Percentiles rank a stretch among this genome's conserved stretches.
phyloP scores from a whole-genome alignment of 2,329 filamentous ascomycete genomes.

The Knoxdaviesia proteae region DNA sequence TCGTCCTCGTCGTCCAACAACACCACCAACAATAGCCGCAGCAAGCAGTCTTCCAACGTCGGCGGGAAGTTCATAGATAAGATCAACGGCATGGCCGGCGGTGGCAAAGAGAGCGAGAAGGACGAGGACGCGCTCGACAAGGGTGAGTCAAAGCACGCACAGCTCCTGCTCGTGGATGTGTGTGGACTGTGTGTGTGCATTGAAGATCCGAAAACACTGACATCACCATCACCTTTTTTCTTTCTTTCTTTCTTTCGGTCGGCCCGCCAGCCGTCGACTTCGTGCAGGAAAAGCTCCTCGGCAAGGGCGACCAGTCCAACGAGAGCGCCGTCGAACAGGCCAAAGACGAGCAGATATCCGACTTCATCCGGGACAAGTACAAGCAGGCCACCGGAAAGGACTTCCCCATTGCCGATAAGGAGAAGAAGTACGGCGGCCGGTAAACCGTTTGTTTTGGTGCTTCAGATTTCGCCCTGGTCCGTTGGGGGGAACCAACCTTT shows the following conservation, averaged over 20 bases:
- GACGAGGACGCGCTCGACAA: slow-evolving; percentile 72
- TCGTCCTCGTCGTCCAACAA: not conserved
- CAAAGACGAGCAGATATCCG: slow-evolving; percentile 61
- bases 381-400: slow-evolving; percentile 48
- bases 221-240: not conserved
- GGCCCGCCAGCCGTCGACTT: slow-evolving; percentile 43
- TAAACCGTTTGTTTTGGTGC: too few relatives aligned
- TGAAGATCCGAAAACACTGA: too few relatives aligned
- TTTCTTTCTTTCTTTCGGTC: not conserved
- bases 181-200: not conserved
- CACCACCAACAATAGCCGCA: slow-evolving; percentile 5
- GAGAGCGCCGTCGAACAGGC: slow-evolving; percentile 58
- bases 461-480: too few relatives aligned
- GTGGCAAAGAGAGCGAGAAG: slow-evolving; percentile 55
- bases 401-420: slow-evolving; percentile 50
- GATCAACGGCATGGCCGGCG: slow-evolving; percentile 50
- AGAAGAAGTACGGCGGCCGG: slow-evolving; percentile 15
- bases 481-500: too few relatives aligned
- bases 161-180: not conserved
- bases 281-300: slow-evolving; percentile 56
- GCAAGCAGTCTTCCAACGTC: slow-evolving; percentile 18
- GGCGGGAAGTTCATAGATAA: slow-evolving; percentile 42
- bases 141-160: slow-evolving; percentile 21
- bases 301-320: slow-evolving; percentile 49
- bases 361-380: slow-evolving; percentile 51